These are phyloP conservation scores for Trichophyton verrucosum DNA, from an alignment of 2,329 filamentous ascomycete species.

Conservation along the genomic window DNA sequence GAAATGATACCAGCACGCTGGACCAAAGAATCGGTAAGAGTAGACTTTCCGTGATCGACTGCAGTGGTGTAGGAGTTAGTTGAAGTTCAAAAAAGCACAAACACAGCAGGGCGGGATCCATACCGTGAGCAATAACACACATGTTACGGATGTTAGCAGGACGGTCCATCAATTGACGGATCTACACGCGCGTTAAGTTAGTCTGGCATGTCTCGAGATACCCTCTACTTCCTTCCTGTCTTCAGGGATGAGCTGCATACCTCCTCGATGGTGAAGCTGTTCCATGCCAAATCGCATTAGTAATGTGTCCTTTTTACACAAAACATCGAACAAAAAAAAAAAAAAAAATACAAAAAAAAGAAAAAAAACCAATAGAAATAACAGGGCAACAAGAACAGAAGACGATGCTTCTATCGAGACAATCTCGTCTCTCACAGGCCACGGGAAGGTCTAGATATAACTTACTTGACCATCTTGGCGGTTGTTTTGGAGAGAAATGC, in stretches of 20 bases:
- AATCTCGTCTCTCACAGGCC: neutral
- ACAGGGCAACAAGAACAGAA: neutral
- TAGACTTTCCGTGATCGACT: constrained; percentile 99
- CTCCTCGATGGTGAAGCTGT: constrained; percentile 95
- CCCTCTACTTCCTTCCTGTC: neutral
- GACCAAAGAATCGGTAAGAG: constrained; percentile 96
- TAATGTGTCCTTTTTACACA: neutral
- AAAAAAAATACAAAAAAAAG: no score
- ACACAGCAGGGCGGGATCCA: constrained; percentile 16
- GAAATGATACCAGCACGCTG: constrained; percentile 99
- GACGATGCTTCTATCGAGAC: neutral
- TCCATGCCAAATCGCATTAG: constrained; percentile 6
- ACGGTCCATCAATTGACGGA: constrained; percentile 38
- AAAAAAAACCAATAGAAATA: neutral
- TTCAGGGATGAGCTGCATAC: constrained; percentile 33
- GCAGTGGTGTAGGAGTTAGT: constrained; percentile 7
- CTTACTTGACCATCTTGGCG: constrained; percentile 99
- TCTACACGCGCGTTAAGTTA: constrained; percentile 19
- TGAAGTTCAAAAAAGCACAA: neutral
- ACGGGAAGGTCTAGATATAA: constrained; percentile 23
- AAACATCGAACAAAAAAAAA: neutral
- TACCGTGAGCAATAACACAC: constrained; percentile 98
- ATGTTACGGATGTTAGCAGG: constrained; percentile 71
- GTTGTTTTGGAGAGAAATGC: constrained; percentile 37
- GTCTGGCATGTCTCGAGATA: neutral